Conservation (phyloP, 148 eudicot genomes). For the Camellia granthamiana region DNA sequence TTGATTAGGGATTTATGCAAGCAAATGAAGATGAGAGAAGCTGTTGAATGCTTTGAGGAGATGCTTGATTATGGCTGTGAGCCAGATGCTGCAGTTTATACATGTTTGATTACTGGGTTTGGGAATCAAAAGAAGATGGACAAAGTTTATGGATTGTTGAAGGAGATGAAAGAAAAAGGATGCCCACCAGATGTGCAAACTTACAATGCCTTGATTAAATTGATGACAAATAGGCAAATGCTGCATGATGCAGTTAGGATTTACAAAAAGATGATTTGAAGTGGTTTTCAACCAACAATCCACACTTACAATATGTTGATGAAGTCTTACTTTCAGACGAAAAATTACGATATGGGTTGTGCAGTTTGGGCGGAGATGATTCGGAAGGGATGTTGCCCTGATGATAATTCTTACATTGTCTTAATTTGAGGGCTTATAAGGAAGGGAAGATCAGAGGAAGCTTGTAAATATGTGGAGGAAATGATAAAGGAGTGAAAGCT, state of each 20-base stretch:
- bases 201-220: slow-evolving; percentile 77
- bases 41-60: slow-evolving; percentile 58
- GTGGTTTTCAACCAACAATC: slow-evolving; percentile 58
- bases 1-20: slow-evolving; percentile 74
- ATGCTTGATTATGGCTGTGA: slow-evolving; percentile 59
- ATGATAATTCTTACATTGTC: slow-evolving; percentile 73
- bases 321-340: slow-evolving; percentile 58
- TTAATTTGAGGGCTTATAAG: slow-evolving; percentile 72
- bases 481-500: slow-evolving; percentile 86
- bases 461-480: slow-evolving; percentile 70
- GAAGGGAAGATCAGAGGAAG: slow-evolving; percentile 69
- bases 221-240: slow-evolving; percentile 66
- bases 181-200: slow-evolving; percentile 61
- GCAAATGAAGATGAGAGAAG: slow-evolving; percentile 63
- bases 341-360: slow-evolving; percentile 59
- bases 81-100: slow-evolving; percentile 75
- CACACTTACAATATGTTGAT: slow-evolving; percentile 87
- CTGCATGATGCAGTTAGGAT: slow-evolving; percentile 71
- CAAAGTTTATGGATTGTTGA: slow-evolving; percentile 54
- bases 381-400: slow-evolving; percentile 78
- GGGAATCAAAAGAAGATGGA: slow-evolving; percentile 79
- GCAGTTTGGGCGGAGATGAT: slow-evolving; percentile 90
- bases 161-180: slow-evolving; percentile 79
- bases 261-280: slow-evolving; percentile 70
- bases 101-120: slow-evolving; percentile 83